A percentile compares a stretch with the other conserved stretches of the same genome.
phyloP scores from a whole-genome alignment of 495 filamentous ascomycete genomes.

The Talaromyces nanjingensis region DNA sequence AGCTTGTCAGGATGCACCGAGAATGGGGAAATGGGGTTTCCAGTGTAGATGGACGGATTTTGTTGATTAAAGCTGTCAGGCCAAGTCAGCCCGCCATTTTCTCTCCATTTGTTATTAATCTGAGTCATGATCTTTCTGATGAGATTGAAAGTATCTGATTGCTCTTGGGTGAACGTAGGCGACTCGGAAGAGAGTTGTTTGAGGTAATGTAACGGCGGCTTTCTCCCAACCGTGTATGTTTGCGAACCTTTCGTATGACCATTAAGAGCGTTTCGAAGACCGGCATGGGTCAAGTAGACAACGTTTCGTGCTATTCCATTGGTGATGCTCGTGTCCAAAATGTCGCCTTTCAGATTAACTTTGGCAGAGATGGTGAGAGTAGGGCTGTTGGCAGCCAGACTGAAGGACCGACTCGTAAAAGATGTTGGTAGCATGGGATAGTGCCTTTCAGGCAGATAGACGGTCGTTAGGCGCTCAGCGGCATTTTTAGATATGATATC shows the following conservation, averaged over 20 bases:
- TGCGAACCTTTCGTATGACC: slow-evolving; percentile 12
- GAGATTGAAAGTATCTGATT: slow-evolving; percentile 33
- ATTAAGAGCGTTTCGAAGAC: slow-evolving; percentile 44
- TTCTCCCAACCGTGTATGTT: slow-evolving; percentile 35
- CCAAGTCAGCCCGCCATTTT: slow-evolving; percentile 30
- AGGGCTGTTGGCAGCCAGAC: slow-evolving; percentile 57
- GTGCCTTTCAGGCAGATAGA: slow-evolving; percentile 69
- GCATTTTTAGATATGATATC: slow-evolving; percentile 58
- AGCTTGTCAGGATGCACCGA: background rate
- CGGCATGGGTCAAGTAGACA: slow-evolving; percentile 59
- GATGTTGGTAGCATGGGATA: slow-evolving; percentile 66
- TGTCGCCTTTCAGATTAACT: slow-evolving; percentile 55
- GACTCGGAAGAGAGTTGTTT: slow-evolving; percentile 7
- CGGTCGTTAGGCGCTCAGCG: slow-evolving; percentile 50
- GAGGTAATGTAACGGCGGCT: slow-evolving; percentile 15
- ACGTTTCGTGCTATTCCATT: slow-evolving; percentile 69
- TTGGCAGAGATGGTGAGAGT: slow-evolving; percentile 78
- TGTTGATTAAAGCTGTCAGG: slow-evolving; percentile 12
- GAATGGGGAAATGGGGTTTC: slow-evolving; percentile 10
- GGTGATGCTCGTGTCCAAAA: slow-evolving; percentile 63
- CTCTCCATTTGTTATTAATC: slow-evolving; percentile 29
- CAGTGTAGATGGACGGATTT: slow-evolving; percentile 24
- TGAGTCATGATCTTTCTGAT: slow-evolving; percentile 35
- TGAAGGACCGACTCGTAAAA: slow-evolving; percentile 56
- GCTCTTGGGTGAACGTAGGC: slow-evolving; percentile 21